Base-by-base conservation (phyloP, 345 rosid genomes). In the Gossypium herbaceum region DNA sequence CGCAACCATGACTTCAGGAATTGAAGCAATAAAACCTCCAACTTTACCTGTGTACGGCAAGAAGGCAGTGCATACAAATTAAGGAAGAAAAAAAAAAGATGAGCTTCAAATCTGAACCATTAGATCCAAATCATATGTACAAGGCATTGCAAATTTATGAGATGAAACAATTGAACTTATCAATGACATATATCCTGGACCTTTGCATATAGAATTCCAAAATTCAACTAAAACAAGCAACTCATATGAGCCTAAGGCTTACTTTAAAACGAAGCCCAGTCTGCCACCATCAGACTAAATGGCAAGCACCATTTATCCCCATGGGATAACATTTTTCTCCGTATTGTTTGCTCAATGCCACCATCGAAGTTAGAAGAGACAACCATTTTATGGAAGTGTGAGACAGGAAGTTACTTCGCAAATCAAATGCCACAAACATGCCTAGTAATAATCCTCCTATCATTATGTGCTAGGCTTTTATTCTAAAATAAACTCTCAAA, bases 1-100 rank as follows among this genome's bases (percentile, higher is more conserved):
- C 72, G 98, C 99, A 79, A 95, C 97, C 92, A 95, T 95, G 82
- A 93, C 98, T 83, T 86, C 81, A 10, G 98, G 98, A 78, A 93
- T 93, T 7, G 96, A 95, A 80, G 99, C 99, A 45, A 95, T 87
- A 80, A 92, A 91, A 13, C 97, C 99, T 79, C 98, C 98, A 67
- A 95, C 93, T 85, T 95, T 95, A 78, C 99, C 99, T 95, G 87
- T 66, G 45, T 3, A 70, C 27, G 72, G 44, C 56, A 81, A 44
- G 63, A 81, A 61, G 45, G 54, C 57, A 7, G 72, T 47, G 71
- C 9, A 39, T 57, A 57, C 0, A 24, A 51, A 20, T 63, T 68
- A 5, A 10, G 39, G 50, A 29, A 15, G 7, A 13, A 67, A 44
- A 20, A 20, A 62, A 29, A 61, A 22, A 34, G 1, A 51, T 47